phyloP scores from a whole-genome alignment of 2,329 filamentous ascomycete species.

The Ophiosphaerella narmari region DNA sequence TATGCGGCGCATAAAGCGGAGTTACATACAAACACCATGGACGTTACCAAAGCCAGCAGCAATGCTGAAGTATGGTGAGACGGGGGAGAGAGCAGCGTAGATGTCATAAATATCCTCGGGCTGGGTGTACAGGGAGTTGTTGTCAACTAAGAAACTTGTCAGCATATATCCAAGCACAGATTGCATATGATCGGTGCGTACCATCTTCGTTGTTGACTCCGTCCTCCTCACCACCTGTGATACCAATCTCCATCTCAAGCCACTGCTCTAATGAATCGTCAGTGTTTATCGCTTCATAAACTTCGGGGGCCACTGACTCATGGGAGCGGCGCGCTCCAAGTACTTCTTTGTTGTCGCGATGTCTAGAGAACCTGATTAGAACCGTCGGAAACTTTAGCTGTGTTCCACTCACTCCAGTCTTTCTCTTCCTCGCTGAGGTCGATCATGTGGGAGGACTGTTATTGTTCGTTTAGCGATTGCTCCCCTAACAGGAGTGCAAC shows the following conservation, averaged over 20 bases:
- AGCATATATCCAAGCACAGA: neutral
- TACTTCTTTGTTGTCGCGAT: slow-evolving; percentile 76
- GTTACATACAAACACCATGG: slow-evolving; percentile 72
- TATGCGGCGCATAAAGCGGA: neutral
- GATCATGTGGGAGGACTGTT: slow-evolving; percentile 87
- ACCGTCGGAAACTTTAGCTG: slow-evolving; percentile 49
- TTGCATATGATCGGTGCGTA: neutral
- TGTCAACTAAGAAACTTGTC: slow-evolving; percentile 68
- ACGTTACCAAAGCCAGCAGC: slow-evolving; percentile 95
- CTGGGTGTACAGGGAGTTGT: slow-evolving; percentile 95
- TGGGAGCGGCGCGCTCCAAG: slow-evolving; percentile 88
- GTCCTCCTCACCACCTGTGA: slow-evolving; percentile 93
- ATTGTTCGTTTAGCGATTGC: neutral
- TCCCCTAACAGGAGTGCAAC: neutral
- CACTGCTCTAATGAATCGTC: slow-evolving; percentile 53
- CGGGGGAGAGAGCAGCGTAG: slow-evolving; percentile 70
- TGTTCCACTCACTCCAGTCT: neutral
- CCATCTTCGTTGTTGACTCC: slow-evolving; percentile 94
- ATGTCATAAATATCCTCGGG: slow-evolving; percentile 41
- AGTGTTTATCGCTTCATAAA: neutral
- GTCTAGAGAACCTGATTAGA: slow-evolving; percentile 49
- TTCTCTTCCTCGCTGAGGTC: slow-evolving; percentile 80
- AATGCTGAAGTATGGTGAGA: slow-evolving; percentile 87
- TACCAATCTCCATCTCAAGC: slow-evolving; percentile 93
- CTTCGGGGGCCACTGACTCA: slow-evolving; percentile 67